Conservation (phyloP, 345 rosid species). For the Salix viminalis region DNA sequence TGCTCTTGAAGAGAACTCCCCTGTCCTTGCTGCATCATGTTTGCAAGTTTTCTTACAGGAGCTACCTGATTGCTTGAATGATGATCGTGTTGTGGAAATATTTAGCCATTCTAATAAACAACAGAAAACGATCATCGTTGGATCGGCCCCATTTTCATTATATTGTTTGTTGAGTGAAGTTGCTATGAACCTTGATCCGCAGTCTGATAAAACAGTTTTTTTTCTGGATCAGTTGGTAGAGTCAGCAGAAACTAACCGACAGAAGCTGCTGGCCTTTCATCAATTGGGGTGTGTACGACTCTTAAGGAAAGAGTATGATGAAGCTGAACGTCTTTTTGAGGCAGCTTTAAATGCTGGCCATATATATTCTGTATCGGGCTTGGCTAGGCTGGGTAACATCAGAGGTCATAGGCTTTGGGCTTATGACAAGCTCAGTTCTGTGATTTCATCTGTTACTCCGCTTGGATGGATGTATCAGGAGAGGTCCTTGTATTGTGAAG, state of each 20-base stretch:
- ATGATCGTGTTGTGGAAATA: constrained; percentile 61
- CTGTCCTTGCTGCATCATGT: constrained; percentile 83
- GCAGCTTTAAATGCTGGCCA: constrained; percentile 71
- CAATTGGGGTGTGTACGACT: constrained; percentile 84
- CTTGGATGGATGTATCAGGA: constrained; percentile 98
- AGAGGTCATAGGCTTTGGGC: constrained; percentile 62
- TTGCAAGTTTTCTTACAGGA: constrained; percentile 72
- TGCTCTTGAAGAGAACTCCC: constrained; percentile 72
- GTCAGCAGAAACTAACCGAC: constrained; percentile 63
- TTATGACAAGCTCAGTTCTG: constrained; percentile 72
- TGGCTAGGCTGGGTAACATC: constrained; percentile 68
- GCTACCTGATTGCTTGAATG: constrained; percentile 72
- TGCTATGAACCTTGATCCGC: constrained; percentile 69
- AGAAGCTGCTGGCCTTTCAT: constrained; percentile 81
- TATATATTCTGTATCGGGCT: constrained; percentile 70
- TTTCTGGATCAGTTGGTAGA: constrained; percentile 63
- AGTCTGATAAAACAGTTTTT: constrained; percentile 56
- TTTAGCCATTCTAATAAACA: constrained; percentile 49
- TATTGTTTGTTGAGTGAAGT: constrained; percentile 87
- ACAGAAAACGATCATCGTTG: constrained; percentile 68
- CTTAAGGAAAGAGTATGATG: constrained; percentile 71
- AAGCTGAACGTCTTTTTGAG: constrained; percentile 70
- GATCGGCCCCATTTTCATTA: constrained; percentile 68
- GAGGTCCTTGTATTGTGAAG: constrained; percentile 85
- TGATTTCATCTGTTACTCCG: constrained; percentile 58